Evolutionary conservation across 176 grass and related monocot genomes (phyloP).

Genomic region (Ananas comosus): DNA sequence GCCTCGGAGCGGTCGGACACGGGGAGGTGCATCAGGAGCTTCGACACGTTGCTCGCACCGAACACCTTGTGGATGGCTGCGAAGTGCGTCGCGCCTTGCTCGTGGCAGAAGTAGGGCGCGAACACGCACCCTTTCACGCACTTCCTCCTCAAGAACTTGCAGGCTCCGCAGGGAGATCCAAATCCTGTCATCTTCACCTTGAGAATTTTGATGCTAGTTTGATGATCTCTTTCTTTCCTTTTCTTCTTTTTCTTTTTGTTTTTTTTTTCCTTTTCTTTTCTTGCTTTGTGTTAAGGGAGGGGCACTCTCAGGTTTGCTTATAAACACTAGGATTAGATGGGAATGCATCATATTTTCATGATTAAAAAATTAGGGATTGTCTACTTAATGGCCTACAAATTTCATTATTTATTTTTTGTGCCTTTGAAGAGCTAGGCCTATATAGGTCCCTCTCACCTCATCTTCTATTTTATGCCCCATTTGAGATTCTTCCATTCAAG

Average conservation of each 20-base stretch:
- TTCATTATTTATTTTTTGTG: background rate
- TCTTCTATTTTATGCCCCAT: conserved; percentile 7
- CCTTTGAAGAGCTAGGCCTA: background rate
- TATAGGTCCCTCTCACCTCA: background rate
- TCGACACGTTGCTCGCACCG: conserved; percentile 3
- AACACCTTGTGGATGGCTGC: conserved; percentile 13
- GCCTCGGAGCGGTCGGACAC: conserved; percentile 2
- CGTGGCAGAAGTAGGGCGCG: conserved; percentile 8
- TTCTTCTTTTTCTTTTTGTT: background rate
- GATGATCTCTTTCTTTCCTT: background rate
- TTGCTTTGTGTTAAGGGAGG: background rate
- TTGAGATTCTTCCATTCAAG: conserved; percentile 4
- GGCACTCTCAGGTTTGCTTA: conserved; percentile 1
- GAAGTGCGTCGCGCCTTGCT: conserved; percentile 5
- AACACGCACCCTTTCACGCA: conserved; percentile 4
- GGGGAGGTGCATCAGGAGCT: conserved; percentile 13
- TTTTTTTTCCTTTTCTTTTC: background rate
- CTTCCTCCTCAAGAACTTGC: conserved; percentile 12
- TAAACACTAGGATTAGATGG: conserved; percentile 5
- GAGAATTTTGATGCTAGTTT: background rate
- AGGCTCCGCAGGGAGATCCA: conserved; percentile 7
- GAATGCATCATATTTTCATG: background rate
- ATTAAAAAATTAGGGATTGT: background rate
- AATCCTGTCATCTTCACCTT: conserved; percentile 4
- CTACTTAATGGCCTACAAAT: conserved; percentile 8